Evolutionary conservation across 345 rosid species (phyloP), one percentile per base, ranked within the genome.

Genomic region (Melastoma malabathricum): DNA sequence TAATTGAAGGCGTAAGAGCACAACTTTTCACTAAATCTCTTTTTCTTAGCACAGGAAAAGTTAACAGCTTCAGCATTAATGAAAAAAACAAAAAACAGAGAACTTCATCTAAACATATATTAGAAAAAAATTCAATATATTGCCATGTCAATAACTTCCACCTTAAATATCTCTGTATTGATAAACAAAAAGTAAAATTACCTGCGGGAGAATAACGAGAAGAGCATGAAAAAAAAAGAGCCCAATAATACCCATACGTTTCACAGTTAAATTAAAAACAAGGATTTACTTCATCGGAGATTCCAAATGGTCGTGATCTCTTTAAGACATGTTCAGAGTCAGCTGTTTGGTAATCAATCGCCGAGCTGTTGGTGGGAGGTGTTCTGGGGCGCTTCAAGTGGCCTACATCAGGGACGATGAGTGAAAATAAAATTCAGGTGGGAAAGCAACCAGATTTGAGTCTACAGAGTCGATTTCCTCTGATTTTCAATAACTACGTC

Each of bases 331-430:
- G 75, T 55, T 80, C 87, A 60, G 94, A 84, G 58, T 82, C 94
- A 52, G 97, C 90, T 46, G 83, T 76, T 60, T 80, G 94, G 65
- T 82, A 84, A 60, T 88, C 90, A 66, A 71, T 64, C 50, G 76
- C 61, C 15, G 82, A 64, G 62, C 70, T 80, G 64, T 60, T 68
- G 43, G 73, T 55, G 41, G 82, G 75, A 27, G 86, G 84, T 22
- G 82, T 82, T 68, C 86, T 71, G 25, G 94, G 94, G 51, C 81
- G 83, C 65, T 87, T 87, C 62, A 74, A 54, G 58, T 80, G 56
- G 53, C 79, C 81, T 70, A 78, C 72, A 59, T 14, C 70, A 47
- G 49, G 54, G 61, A 58, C 45, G 44, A 43, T 25, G 27, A 31
- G 38, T 45, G 41, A 34, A 46, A 56, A 45, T 7, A 29, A 43